Conservation (phyloP, 2,329 filamentous ascomycete genomes). For the Chaetomium sp. region DNA sequence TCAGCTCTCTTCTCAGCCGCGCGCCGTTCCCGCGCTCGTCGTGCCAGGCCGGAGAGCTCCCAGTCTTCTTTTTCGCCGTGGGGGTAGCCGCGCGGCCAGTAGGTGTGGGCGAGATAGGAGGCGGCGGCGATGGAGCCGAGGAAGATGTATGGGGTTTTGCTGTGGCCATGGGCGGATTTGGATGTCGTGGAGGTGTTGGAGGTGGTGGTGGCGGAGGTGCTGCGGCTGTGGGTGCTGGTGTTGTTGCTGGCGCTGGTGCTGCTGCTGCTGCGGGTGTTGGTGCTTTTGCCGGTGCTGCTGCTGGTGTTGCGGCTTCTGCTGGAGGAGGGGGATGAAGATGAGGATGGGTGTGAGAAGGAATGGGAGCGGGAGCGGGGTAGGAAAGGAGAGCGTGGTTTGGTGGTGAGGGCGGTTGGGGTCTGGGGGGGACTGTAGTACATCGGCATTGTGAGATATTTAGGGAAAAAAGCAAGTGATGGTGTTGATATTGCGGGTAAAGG, state of each 20-base stretch:
- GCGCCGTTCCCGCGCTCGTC: conserved; percentile 6
- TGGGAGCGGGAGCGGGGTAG: conserved; percentile 20
- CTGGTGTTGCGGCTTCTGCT: not conserved
- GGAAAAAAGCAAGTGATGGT: too few relatives aligned
- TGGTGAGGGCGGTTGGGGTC: conserved; percentile 6
- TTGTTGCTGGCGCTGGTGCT: not conserved
- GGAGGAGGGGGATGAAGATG: not conserved
- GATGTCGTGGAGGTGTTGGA: conserved; percentile 4
- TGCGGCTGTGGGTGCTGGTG: not conserved
- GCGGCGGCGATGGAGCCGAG: conserved; percentile 34
- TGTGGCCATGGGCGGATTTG: conserved; percentile 2
- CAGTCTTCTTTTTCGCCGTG: conserved; percentile 36
- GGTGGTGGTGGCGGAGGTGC: not conserved
- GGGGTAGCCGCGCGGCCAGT: conserved; percentile 33
- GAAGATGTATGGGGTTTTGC: conserved; percentile 33
- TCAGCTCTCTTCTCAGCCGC: conserved; percentile 9
- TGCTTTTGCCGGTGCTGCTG: not conserved
- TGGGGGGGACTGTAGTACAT: conserved; percentile 18
- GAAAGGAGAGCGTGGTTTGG: conserved; percentile 4
- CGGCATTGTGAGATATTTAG: conserved; percentile 13
- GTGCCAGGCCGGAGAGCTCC: conserved; percentile 20
- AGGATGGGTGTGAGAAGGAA: conserved; percentile 14
- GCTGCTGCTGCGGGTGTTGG: not conserved
- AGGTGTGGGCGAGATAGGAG: conserved; percentile 32
- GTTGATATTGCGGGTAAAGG: not conserved